Evolutionary conservation across 2,329 filamentous ascomycete species (phyloP).

Genomic region (Scolecobasidium constrictum): DNA sequence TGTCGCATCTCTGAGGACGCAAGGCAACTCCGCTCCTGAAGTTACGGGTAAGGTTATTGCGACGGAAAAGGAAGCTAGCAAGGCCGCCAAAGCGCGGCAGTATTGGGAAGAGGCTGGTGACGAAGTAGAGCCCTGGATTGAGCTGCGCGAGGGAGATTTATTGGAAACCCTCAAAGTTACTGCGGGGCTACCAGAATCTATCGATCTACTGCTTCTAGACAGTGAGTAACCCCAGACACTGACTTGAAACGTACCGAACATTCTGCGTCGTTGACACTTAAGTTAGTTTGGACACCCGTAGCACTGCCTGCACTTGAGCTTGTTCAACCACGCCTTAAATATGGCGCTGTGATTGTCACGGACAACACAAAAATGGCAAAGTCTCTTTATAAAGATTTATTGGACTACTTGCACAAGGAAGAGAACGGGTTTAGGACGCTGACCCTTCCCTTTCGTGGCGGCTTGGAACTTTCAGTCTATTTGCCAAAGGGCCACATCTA

Average conservation of each 20-base stretch:
- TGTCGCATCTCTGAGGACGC: too few relatives aligned
- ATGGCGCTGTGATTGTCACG: not conserved
- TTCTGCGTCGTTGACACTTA: not conserved
- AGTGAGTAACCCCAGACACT: not conserved
- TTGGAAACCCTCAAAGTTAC: constrained; percentile 46
- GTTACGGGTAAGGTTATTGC: constrained; percentile 40
- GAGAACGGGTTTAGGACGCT: not conserved
- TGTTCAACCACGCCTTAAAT: not conserved
- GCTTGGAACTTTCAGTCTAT: not conserved
- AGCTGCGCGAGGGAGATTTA: constrained; percentile 47
- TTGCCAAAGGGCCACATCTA: too few relatives aligned
- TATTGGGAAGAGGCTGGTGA: constrained; percentile 44
- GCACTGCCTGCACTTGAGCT: not conserved
- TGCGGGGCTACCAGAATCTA: constrained; percentile 32
- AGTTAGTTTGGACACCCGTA: not conserved
- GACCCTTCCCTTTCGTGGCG: not conserved
- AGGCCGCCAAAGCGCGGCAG: constrained; percentile 37
- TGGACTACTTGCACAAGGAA: not conserved
- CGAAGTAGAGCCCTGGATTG: constrained; percentile 39
- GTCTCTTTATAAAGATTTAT: not conserved
- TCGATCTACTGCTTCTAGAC: constrained; percentile 30
- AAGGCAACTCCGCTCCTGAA: too few relatives aligned
- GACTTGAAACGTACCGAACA: too few relatives aligned
- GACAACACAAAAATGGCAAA: not conserved
- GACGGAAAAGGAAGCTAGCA: constrained; percentile 47